A percentile compares a stretch with the other conserved stretches of the same genome.
phyloP scores from a whole-genome alignment of 2,329 filamentous ascomycete species.

The Penicillium sp. region DNA sequence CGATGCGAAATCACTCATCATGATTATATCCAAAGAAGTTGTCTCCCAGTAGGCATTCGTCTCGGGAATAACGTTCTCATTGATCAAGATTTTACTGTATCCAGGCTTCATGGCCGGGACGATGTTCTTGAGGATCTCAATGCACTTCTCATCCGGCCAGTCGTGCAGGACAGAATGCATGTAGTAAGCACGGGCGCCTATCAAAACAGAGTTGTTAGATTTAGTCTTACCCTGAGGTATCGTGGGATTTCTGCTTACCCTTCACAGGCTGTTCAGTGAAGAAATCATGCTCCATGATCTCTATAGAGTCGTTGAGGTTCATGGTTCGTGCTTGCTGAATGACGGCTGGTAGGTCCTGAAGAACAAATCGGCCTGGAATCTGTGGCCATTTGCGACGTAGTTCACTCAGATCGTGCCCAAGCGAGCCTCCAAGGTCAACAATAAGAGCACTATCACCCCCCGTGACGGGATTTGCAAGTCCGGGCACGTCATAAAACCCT shows the following conservation, averaged over 20 bases:
- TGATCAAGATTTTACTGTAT: constrained; percentile 50
- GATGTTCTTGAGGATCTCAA: constrained; percentile 31
- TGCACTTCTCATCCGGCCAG: constrained; percentile 34
- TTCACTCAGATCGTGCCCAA: constrained; percentile 47
- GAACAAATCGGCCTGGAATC: constrained; percentile 37
- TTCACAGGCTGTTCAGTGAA: constrained; percentile 53
- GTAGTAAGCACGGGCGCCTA: constrained; percentile 41
- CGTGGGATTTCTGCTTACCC: constrained; percentile 27
- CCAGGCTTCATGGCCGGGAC: constrained; percentile 39
- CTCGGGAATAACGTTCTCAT: constrained; percentile 49
- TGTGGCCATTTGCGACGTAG: constrained; percentile 41
- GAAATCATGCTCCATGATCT: constrained; percentile 52
- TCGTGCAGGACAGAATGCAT: constrained; percentile 40
- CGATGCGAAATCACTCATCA: constrained; percentile 47
- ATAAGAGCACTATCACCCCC: constrained; percentile 29
- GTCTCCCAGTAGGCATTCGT: constrained; percentile 37
- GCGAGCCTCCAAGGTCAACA: constrained; percentile 51
- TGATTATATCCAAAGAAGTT: constrained; percentile 46
- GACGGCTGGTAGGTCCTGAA: constrained; percentile 55
- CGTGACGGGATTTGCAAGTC: constrained; percentile 16
- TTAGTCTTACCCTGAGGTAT: too few species aligned
- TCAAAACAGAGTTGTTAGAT: constrained; percentile 1
- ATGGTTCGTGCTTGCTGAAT: constrained; percentile 26
- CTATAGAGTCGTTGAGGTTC: constrained; percentile 20
- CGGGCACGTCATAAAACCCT: constrained; percentile 34